Base-by-base conservation (phyloP, 495 filamentous ascomycete genomes). In the Letharia lupina region DNA sequence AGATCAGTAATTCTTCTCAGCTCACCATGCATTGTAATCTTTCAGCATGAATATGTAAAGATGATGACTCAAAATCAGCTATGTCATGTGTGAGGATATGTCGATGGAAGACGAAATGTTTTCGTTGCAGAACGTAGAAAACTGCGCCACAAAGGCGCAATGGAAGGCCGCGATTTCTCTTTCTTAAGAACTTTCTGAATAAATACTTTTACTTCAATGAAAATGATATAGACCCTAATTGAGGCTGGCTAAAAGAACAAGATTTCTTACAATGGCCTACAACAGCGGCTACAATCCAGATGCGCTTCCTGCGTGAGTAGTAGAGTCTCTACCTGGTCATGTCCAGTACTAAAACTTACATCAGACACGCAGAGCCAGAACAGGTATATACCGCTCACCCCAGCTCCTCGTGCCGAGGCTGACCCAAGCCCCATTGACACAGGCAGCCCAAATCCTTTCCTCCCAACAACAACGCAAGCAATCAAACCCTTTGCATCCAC, bases 201-300 rank as follows among this genome's bases (percentile, higher is more conserved):
- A 28, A 28, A 28, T 28, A 28, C 23, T 28, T 28, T 28, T 28
- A 0, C 23, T 28, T 28, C 23, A 28, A 28, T 28, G 3, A 16
- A 8, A 16, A 16, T 16, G 15, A 57, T n/a, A 57, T n/a, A 37
- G 15, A 20, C 6, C 11, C 10, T 54, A 5, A 15, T 4, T 13
- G 15, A 33, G 50, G 1, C 5, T 15, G 50, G 11, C n/a, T 4
- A 31, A 33, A 9, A 12, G 5, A 31, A 1, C 28, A 33, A 2
- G 4, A 31, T 2, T 33, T 1, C 16, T 37, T 4, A 37, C 0
- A 9, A 98, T 98, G 94, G 94, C 94, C 41, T 98, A 98, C 83
- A 96, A 95, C 75, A 85, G 87, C 72, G 83, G 84, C 52, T 91
- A 89, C 78, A 97, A 98, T 73, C 93, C 93, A n/a, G 95, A 98